These are phyloP conservation scores for Aureobasidium zeae DNA, from an alignment of 2,329 filamentous ascomycete genomes.

Conservation along the genomic window DNA sequence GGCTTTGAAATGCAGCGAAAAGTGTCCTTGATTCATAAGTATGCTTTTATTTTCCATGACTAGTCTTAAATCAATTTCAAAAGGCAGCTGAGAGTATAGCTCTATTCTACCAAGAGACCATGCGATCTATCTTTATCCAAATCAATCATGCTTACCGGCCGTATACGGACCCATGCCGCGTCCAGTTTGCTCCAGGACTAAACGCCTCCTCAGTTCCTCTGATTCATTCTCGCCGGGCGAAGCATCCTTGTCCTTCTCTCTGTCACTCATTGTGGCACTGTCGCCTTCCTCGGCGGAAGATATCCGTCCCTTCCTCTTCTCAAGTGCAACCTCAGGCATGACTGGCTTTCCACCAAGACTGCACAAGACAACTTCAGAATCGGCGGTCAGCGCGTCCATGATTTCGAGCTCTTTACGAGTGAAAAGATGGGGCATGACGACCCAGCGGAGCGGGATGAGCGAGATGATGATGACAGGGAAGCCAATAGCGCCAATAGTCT, in stretches of 20 bases:
- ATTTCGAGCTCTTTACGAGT: conserved; percentile 39
- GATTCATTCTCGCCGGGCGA: conserved; percentile 34
- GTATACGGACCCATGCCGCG: not conserved
- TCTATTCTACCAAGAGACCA: too few species aligned
- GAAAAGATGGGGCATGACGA: conserved; percentile 44
- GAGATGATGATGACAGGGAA: conserved; percentile 50
- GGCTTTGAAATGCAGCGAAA: too few species aligned
- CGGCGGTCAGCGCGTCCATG: conserved; percentile 46
- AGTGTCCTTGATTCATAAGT: too few species aligned
- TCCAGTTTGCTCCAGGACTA: conserved; percentile 1
- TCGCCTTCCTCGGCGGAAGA: conserved; percentile 22
- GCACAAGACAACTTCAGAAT: conserved; percentile 44
- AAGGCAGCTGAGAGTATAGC: too few species aligned
- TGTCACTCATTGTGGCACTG: conserved; percentile 33
- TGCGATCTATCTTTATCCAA: too few species aligned
- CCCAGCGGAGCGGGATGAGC: conserved; percentile 46
- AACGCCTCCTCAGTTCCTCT: conserved; percentile 25
- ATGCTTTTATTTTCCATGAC: too few species aligned
- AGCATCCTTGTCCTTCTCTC: conserved; percentile 35
- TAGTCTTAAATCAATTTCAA: too few species aligned
- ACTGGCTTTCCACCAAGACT: conserved; percentile 43
- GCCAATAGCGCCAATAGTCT: conserved; percentile 51
- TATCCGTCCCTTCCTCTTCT: conserved; percentile 20
- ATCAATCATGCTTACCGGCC: conserved; percentile 4
- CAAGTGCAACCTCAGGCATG: conserved; percentile 29